Evolutionary conservation across 108 stramenopile species (phyloP).

Genomic region (Cafeteria roenbergensis): DNA sequence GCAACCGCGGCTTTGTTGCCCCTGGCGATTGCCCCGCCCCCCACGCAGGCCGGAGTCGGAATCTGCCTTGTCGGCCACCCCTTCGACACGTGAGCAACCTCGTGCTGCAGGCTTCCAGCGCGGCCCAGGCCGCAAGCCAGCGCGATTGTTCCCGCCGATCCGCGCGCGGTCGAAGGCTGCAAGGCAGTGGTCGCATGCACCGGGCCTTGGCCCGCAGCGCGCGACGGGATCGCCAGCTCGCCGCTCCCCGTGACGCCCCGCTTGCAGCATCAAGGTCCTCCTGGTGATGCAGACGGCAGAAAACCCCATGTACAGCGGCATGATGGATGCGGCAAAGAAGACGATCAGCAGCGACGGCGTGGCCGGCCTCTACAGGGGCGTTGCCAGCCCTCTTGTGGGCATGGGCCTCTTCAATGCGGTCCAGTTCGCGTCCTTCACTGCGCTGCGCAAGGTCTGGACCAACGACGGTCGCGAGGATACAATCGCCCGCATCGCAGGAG

Average conservation of each 20-base stretch:
- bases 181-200: too few relatives aligned
- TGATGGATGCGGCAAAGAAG: background rate
- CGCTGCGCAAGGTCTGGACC: background rate
- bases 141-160: background rate
- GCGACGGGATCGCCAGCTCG: too few relatives aligned
- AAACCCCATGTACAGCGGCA: background rate
- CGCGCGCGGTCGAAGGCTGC: background rate
- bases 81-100: background rate
- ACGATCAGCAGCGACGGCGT: background rate
- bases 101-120: background rate
- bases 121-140: background rate
- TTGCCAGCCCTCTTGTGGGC: background rate
- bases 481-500: background rate
- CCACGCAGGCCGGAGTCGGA: background rate
- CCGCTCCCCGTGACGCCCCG: too few relatives aligned
- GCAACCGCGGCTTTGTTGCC: background rate
- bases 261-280: background rate
- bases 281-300: background rate
- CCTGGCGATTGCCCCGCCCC: background rate
- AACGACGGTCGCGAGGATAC: background rate
- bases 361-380: background rate
- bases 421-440: background rate
- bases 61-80: background rate
- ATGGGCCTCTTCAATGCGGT: background rate
- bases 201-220: too few relatives aligned